A percentile compares a stretch with the other conserved stretches of the same genome.
These are phyloP conservation scores for Cutaneotrichosporon daszewskae DNA, from an alignment of 1,284 basidiomycete genomes.

Conservation along the genomic window DNA sequence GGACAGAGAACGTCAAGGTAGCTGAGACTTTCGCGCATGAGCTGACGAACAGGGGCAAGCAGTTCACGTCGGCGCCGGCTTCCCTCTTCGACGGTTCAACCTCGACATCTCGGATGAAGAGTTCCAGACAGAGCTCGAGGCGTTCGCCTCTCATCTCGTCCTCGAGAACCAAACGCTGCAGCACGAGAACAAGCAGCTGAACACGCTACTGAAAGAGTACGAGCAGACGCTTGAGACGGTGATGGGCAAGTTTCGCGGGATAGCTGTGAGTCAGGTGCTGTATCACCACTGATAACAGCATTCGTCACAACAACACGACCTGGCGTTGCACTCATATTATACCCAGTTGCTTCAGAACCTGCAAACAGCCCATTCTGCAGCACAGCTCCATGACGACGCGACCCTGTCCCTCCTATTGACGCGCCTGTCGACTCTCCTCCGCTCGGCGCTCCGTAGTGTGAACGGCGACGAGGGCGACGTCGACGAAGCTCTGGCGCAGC, in stretches of 20 bases:
- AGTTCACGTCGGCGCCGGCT: conserved; percentile 69
- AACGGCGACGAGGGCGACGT: conserved; percentile 56
- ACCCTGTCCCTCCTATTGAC: conserved; percentile 63
- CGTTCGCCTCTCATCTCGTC: conserved; percentile 79
- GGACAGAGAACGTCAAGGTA: conserved; percentile 76
- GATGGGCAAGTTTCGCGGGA: conserved; percentile 91
- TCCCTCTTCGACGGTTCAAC: conserved; percentile 80
- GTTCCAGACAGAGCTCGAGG: conserved; percentile 89
- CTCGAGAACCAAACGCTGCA: conserved; percentile 88
- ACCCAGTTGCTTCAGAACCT: conserved; percentile 72
- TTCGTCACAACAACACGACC: conserved; percentile 86
- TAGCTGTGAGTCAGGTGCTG: conserved; percentile 63
- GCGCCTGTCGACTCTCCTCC: conserved; percentile 65
- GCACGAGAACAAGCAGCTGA: conserved; percentile 92
- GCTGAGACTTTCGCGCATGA: conserved; percentile 12
- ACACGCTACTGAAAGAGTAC: conserved; percentile 83
- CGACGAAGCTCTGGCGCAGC: neutral
- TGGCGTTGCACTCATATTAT: conserved; percentile 84
- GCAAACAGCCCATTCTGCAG: conserved; percentile 59
- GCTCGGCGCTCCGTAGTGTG: conserved; percentile 64
- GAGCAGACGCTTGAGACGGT: conserved; percentile 91
- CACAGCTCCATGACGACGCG: conserved; percentile 58
- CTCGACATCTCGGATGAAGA: conserved; percentile 88
- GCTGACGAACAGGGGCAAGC: conserved; percentile 62
- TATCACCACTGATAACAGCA: conserved; percentile 52